Percentiles rank a stretch among this genome's conserved stretches.
These are phyloP conservation scores for Aspergillus sp. DNA, from an alignment of 2,329 filamentous ascomycete species.

Conservation along the genomic window DNA sequence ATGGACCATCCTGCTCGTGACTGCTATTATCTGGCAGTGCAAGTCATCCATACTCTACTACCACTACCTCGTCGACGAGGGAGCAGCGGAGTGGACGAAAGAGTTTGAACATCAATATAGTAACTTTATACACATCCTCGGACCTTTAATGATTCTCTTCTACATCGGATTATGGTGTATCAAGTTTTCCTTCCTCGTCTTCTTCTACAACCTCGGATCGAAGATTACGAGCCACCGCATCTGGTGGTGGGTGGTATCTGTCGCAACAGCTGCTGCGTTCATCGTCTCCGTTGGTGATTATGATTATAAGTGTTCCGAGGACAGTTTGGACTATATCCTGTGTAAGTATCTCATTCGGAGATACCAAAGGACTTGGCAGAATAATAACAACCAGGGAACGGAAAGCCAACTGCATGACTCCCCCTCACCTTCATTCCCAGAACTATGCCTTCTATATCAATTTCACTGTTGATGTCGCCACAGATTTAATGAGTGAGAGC, in stretches of 20 bases:
- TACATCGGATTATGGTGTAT: conserved; percentile 16
- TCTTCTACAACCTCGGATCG: conserved; percentile 16
- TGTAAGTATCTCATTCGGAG: conserved; percentile 8
- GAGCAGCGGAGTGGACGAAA: conserved; percentile 2
- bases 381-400: not conserved
- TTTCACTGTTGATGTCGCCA: conserved; percentile 15
- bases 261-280: conserved; percentile 9
- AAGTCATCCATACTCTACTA: conserved; percentile 12
- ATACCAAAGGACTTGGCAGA: not conserved
- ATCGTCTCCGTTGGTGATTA: conserved; percentile 15
- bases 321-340: conserved; percentile 11
- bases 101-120: conserved; percentile 9
- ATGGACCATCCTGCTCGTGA: conserved; percentile 17
- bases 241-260: conserved; percentile 18
- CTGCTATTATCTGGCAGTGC: conserved; percentile 16
- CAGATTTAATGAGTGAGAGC: conserved; percentile 16
- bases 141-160: conserved; percentile 15
- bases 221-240: conserved; percentile 14
- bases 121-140: conserved; percentile 12
- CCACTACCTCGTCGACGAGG: conserved; percentile 8
- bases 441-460: conserved; percentile 17
- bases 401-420: conserved; percentile 11
- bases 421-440: conserved; percentile 15
- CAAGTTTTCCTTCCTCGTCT: conserved; percentile 18
- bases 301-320: conserved; percentile 18